phyloP scores from a whole-genome alignment of 1,284 basidiomycete species.

The Neonothopanus nambi region DNA sequence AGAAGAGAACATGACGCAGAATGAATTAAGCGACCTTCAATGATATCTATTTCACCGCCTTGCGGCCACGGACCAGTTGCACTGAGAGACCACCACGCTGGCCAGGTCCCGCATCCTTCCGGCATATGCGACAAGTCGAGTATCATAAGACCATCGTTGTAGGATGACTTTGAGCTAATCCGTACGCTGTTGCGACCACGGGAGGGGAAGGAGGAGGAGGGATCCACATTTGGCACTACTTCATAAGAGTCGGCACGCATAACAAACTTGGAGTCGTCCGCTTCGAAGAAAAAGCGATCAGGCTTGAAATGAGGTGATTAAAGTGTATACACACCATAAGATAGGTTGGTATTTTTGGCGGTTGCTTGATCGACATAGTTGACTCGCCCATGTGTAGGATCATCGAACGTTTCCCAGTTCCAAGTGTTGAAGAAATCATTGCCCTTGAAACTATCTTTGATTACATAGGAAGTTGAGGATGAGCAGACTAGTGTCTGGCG shows the following conservation, averaged over 20 bases:
- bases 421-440: constrained; percentile 26
- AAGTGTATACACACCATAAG: constrained; percentile 35
- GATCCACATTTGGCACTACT: constrained; percentile 36
- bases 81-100: constrained; percentile 66
- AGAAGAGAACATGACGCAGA: background rate
- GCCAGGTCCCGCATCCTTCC: constrained; percentile 58
- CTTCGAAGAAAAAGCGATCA: constrained; percentile 23
- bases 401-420: constrained; percentile 46
- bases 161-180: constrained; percentile 44
- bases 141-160: constrained; percentile 45
- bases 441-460: constrained; percentile 7
- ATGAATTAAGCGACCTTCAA: constrained; percentile 39
- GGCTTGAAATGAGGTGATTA: background rate
- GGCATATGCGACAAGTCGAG: constrained; percentile 60
- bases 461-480: background rate
- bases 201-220: constrained; percentile 18
- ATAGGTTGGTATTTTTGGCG: constrained; percentile 39
- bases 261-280: constrained; percentile 40
- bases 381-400: constrained; percentile 58
- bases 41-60: constrained; percentile 53
- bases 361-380: constrained; percentile 48
- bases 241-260: constrained; percentile 50
- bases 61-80: constrained; percentile 50
- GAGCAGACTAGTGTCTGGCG: background rate
- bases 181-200: constrained; percentile 55